Percentiles rank a stretch among this genome's conserved stretches.
Conservation (phyloP, 495 filamentous ascomycete species). For the Xylaria bambusicola region DNA sequence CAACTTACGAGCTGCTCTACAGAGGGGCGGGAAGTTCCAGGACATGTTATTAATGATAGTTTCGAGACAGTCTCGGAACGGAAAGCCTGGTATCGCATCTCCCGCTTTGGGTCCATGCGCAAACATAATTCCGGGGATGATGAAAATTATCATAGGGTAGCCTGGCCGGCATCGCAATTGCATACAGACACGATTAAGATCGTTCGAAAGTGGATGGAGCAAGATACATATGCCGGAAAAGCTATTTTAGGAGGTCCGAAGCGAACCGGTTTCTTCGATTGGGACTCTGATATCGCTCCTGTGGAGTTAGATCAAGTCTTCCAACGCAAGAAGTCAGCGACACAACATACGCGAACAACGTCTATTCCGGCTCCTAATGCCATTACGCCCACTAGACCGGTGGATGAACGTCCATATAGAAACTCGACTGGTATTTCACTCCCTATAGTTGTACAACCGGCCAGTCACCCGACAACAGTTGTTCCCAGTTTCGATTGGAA, state of each 20-base stretch:
- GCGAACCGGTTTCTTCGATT: conserved; percentile 53
- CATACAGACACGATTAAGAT: conserved; percentile 55
- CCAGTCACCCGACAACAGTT: not conserved
- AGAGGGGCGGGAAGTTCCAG: conserved; percentile 28
- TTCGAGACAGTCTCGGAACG: conserved; percentile 56
- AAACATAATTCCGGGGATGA: conserved; percentile 58
- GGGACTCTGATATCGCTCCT: conserved; percentile 52
- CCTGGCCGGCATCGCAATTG: conserved; percentile 55
- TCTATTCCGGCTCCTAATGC: conserved; percentile 20
- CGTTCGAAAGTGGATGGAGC: conserved; percentile 61
- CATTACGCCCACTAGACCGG: not conserved
- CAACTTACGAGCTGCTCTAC: conserved; percentile 1
- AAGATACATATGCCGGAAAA: conserved; percentile 56
- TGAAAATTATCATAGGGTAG: conserved; percentile 57
- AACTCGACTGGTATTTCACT: conserved; percentile 19
- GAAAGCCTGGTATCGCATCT: conserved; percentile 65
- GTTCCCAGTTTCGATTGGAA: conserved; percentile 27
- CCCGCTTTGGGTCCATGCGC: conserved; percentile 56
- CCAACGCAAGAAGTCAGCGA: conserved; percentile 24
- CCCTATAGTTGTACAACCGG: not conserved
- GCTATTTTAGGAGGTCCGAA: conserved; percentile 44
- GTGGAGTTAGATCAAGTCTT: conserved; percentile 50
- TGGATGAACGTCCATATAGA: conserved; percentile 6
- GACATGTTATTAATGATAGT: conserved; percentile 46
- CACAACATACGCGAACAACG: conserved; percentile 23